Conservation (phyloP, 805 yeast species). For the Kregervanrija fluxuum region DNA sequence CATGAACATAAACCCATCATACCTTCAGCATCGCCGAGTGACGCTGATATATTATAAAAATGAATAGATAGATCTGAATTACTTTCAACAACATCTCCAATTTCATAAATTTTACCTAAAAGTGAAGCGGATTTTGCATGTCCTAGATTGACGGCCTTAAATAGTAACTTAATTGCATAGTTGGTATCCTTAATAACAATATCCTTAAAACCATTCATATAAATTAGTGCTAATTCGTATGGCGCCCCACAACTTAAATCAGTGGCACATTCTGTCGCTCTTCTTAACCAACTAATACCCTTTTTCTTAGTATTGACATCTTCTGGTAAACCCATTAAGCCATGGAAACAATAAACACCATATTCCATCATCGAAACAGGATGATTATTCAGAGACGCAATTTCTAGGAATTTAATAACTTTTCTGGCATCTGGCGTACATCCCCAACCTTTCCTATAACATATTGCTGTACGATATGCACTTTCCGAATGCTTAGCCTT, state of each 20-base stretch:
- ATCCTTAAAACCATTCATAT: conserved; percentile 79
- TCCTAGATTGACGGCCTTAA: conserved; percentile 84
- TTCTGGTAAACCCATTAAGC: conserved; percentile 72
- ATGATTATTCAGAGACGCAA: conserved; percentile 87
- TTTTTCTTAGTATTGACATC: conserved; percentile 66
- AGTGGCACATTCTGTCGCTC: conserved; percentile 80
- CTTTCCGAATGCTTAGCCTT: conserved; percentile 90
- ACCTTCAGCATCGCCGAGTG: conserved; percentile 78
- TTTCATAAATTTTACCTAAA: conserved; percentile 78
- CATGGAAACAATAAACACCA: conserved; percentile 80
- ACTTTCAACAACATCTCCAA: conserved; percentile 67
- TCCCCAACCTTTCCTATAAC: conserved; percentile 93
- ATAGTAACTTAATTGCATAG: conserved; percentile 80
- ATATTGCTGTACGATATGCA: conserved; percentile 84
- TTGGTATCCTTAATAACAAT: conserved; percentile 74
- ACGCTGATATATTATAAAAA: conserved; percentile 86
- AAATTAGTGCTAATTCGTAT: conserved; percentile 80
- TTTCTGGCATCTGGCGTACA: conserved; percentile 82
- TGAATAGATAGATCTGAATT: conserved; percentile 84
- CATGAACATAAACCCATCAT: conserved; percentile 96
- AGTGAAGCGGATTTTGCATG: conserved; percentile 73
- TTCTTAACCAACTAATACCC: conserved; percentile 88
- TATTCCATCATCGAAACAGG: conserved; percentile 95
- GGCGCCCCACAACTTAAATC: conserved; percentile 91
- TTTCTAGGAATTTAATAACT: conserved; percentile 72